Conservation (phyloP, 2,329 filamentous ascomycete genomes). For the Dothistroma septosporum region DNA sequence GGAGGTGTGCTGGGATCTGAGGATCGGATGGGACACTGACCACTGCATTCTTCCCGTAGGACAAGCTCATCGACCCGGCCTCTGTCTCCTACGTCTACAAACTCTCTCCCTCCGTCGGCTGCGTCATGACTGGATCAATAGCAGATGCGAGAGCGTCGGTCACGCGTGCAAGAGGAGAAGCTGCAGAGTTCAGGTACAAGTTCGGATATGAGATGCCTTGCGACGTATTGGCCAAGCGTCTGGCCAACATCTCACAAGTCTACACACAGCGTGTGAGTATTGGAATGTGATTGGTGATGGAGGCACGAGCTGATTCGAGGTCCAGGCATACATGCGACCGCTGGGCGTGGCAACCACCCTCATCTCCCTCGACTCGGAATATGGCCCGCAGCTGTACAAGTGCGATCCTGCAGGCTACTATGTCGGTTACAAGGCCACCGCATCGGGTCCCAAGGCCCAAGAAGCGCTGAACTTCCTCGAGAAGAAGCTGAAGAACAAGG, state of each 20-base stretch:
- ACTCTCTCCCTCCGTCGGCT: slow-evolving; percentile 91
- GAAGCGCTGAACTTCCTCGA: slow-evolving; percentile 97
- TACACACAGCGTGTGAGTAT: slow-evolving; percentile 85
- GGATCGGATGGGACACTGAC: slow-evolving; percentile 15
- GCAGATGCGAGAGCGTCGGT: slow-evolving; percentile 93
- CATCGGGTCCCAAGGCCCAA: slow-evolving; percentile 95
- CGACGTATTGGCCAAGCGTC: slow-evolving; percentile 89
- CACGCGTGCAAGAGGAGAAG: slow-evolving; percentile 88
- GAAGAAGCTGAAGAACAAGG: slow-evolving; percentile 99
- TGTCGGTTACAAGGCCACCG: slow-evolving; percentile 96
- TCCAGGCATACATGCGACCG: slow-evolving; percentile 91
- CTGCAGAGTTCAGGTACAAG: slow-evolving; percentile 97
- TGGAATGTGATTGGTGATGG: slow-evolving; percentile 5
- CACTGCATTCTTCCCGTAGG: slow-evolving; percentile 52
- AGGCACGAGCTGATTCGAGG: slow-evolving; percentile 31
- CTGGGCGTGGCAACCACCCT: slow-evolving; percentile 93
- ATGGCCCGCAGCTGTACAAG: slow-evolving; percentile 94
- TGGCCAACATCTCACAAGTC: slow-evolving; percentile 99
- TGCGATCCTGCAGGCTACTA: slow-evolving; percentile 98
- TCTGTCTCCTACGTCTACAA: slow-evolving; percentile 98
- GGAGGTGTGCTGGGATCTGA: neutral
- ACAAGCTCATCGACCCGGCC: slow-evolving; percentile 96
- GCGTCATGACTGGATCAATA: slow-evolving; percentile 98
- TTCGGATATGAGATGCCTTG: slow-evolving; percentile 99
- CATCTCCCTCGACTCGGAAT: slow-evolving; percentile 88